These are phyloP conservation scores for Diaporthe sp. DNA, from an alignment of 2,329 filamentous ascomycete species.

Conservation along the genomic window DNA sequence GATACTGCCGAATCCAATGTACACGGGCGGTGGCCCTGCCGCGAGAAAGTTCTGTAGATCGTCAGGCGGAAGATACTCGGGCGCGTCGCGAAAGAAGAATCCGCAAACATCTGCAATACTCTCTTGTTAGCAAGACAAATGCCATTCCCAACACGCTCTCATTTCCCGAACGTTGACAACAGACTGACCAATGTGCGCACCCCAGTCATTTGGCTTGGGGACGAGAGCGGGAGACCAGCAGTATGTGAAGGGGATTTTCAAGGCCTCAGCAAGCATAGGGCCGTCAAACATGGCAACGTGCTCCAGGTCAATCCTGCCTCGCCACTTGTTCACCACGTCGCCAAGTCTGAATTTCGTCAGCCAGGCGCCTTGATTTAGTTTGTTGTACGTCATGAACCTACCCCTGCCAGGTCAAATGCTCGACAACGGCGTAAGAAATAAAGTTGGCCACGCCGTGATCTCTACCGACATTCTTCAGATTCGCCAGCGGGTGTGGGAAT, in stretches of 20 bases:
- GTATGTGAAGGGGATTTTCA: background rate
- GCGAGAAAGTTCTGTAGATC: background rate
- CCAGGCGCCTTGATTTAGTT: background rate
- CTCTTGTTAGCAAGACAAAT: background rate
- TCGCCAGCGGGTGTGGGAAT: background rate
- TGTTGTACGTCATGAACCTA: background rate
- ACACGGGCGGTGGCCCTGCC: slow-evolving; percentile 52
- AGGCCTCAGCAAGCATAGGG: background rate
- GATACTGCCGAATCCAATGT: slow-evolving; percentile 63
- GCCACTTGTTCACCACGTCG: background rate
- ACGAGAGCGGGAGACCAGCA: background rate
- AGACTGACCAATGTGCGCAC: background rate
- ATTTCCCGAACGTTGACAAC: background rate
- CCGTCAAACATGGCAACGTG: background rate
- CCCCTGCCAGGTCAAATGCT: background rate
- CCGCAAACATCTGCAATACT: background rate
- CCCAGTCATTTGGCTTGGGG: background rate
- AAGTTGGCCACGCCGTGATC: background rate
- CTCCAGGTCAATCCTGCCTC: background rate
- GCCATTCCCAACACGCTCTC: background rate
- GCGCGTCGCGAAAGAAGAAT: slow-evolving; percentile 12
- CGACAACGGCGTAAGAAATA: background rate
- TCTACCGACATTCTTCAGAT: background rate
- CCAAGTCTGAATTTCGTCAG: background rate
- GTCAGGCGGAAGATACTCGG: background rate